Evolutionary conservation across 1,139 yeast species (phyloP).

Genomic region (Zygosaccharomyces pseudobailii): DNA sequence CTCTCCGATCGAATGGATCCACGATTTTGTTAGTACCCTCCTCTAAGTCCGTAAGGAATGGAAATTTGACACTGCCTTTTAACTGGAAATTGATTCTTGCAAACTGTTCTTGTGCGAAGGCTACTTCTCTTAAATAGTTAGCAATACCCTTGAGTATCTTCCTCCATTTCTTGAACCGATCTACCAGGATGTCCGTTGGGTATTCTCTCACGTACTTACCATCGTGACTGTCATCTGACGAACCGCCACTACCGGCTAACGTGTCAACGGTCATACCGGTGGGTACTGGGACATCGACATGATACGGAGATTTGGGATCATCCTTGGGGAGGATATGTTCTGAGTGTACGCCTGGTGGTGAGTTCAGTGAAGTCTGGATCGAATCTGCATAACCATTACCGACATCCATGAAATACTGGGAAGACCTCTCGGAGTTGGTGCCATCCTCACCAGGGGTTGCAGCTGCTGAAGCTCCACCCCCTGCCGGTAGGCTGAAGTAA

Average conservation of each 20-base stretch:
- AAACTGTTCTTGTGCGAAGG: constrained; percentile 64
- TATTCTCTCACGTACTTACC: constrained; percentile 30
- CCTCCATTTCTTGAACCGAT: constrained; percentile 66
- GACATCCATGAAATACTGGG: constrained; percentile 2
- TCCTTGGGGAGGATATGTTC: constrained; percentile 33
- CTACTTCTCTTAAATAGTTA: constrained; percentile 56
- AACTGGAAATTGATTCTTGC: constrained; percentile 61
- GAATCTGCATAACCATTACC: neutral
- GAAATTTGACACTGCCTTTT: constrained; percentile 56
- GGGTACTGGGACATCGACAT: constrained; percentile 36
- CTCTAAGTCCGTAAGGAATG: constrained; percentile 40
- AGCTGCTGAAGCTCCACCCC: constrained; percentile 1
- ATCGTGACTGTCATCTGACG: constrained; percentile 16
- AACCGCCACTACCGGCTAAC: constrained; percentile 5
- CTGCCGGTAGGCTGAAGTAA: constrained; percentile 18
- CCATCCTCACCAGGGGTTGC: constrained; percentile 8
- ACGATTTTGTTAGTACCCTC: constrained; percentile 31
- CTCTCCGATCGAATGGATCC: constrained; percentile 31
- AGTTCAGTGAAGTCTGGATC: neutral
- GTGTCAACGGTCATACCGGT: constrained; percentile 18
- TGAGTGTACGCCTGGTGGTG: neutral
- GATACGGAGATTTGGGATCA: constrained; percentile 36
- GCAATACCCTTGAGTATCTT: constrained; percentile 59
- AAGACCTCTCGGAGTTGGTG: constrained; percentile 1
- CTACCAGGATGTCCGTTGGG: constrained; percentile 39